Base-by-base conservation (phyloP, 768 basidiomycete genomes). In the Macrolepiota dolichaula region DNA sequence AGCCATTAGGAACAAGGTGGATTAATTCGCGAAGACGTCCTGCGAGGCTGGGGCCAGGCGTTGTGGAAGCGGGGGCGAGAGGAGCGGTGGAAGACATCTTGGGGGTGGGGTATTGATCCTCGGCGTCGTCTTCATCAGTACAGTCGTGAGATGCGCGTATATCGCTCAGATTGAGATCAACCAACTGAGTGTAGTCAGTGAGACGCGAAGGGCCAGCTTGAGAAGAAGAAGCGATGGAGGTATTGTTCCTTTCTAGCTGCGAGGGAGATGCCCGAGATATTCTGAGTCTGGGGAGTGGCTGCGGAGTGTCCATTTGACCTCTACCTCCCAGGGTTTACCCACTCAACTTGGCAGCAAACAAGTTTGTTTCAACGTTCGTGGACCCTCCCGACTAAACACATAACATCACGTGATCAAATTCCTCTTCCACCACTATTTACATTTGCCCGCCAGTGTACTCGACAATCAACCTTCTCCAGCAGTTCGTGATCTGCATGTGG, bases 401-500 rank as follows among this genome's bases (percentile, higher is more conserved):
- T 10, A 5, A 27, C 24, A 44, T 62, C 51, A 55, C 35, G 42
- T 47, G 53, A 44, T 13, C 53, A n/a, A n/a, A n/a, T n/a, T 2
- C 24, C 7, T 53, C 36, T n/a, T 4, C 40, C 47, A 50, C 36
- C 36, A 29, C 35, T 27, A 15, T 46, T 27, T 64, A 62, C 35
- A 59, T 50, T 44, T 25, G 32, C 38, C 63, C 57, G 53, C 83
- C 82, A 13, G 76, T 72, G 69, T 76, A 83, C 59, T 75, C 64
- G 61, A 69, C 67, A 13, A 82, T 80, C 36, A 90, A 62, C 19
- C 68, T 69, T 71, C 85, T 76, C 86, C 87, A 90, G 67, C 88
- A 90, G 12, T 75, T 78, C 1, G 74, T 69, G 47, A 94, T 71
- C 51, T 86, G 78, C 92, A 94, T 94, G 67, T 95, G 93, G 67